Percentiles rank a stretch among this genome's conserved stretches.
phyloP scores from a whole-genome alignment of 1,284 basidiomycete species.

The Trametes hirsuta region DNA sequence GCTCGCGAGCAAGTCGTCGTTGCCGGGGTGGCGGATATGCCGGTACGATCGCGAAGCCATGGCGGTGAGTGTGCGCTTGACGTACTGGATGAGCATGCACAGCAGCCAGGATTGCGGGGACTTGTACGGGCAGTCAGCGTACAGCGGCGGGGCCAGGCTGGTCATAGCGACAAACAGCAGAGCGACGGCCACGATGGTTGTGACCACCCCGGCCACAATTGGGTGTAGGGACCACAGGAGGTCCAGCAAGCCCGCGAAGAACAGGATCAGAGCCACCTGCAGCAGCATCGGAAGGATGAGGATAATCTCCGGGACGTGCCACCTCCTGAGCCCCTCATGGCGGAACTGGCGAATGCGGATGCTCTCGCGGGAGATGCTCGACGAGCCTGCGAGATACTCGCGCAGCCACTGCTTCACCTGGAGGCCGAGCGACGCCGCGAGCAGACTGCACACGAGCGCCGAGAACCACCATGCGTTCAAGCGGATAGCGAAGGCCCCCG shows the following conservation, averaged over 20 bases:
- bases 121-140: conserved; percentile 20
- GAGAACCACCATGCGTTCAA: conserved; percentile 24
- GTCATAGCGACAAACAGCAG: conserved; percentile 9
- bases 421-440: conserved; percentile 21
- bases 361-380: conserved; percentile 21
- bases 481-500: conserved; percentile 12
- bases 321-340: conserved; percentile 16
- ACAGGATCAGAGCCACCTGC: conserved; percentile 19
- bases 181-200: conserved; percentile 10
- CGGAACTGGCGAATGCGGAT: conserved; percentile 23
- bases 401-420: conserved; percentile 25
- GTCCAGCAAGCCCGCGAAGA: conserved; percentile 23
- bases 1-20: conserved; percentile 11
- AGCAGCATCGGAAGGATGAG: conserved; percentile 22
- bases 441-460: conserved; percentile 17
- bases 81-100: conserved; percentile 11
- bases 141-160: conserved; percentile 14
- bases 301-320: conserved; percentile 22
- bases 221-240: conserved; percentile 21
- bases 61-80: conserved; percentile 6
- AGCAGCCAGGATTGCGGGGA: conserved; percentile 20
- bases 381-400: conserved; percentile 21
- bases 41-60: conserved; percentile 15
- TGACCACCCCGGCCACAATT: conserved; percentile 13
- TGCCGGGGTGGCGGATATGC: conserved; percentile 1